phyloP scores from a whole-genome alignment of 805 yeast genomes.

The Myxozyma mucilagina region DNA sequence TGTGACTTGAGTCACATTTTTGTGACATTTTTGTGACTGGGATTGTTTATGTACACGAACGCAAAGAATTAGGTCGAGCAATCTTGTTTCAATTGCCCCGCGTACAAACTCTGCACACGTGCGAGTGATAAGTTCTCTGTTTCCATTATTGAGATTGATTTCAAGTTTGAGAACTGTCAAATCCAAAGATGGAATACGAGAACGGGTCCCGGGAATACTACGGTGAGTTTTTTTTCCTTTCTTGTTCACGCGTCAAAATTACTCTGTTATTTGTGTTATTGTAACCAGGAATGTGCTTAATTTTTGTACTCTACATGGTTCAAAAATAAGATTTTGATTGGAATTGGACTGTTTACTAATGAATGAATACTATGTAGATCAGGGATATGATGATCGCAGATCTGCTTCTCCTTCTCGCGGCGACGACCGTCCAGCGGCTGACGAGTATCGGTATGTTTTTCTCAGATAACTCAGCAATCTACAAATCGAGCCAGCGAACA shows the following conservation, averaged over 20 bases:
- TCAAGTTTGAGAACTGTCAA: background rate
- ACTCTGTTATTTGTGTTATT: background rate
- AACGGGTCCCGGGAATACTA: slow-evolving; percentile 22
- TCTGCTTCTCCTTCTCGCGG: slow-evolving; percentile 26
- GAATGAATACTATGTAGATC: slow-evolving; percentile 5
- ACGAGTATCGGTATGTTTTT: slow-evolving; percentile 9
- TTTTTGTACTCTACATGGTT: too few species aligned
- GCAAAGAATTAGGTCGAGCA: too few species aligned
- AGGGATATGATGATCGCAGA: slow-evolving; percentile 25
- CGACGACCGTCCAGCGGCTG: slow-evolving; percentile 14
- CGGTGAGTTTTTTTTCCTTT: slow-evolving; percentile 9
- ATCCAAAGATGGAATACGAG: slow-evolving; percentile 23
- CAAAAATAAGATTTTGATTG: too few species aligned
- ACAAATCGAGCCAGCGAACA: background rate
- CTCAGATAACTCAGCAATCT: background rate
- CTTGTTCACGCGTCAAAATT: background rate
- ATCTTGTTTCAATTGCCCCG: too few species aligned
- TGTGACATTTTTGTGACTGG: background rate
- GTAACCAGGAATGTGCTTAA: background rate
- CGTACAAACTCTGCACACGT: background rate
- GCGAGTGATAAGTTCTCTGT: background rate
- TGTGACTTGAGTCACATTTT: background rate
- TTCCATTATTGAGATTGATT: background rate
- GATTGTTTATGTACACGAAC: too few species aligned
- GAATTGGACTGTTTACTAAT: background rate